phyloP scores from a whole-genome alignment of 2,329 filamentous ascomycete genomes.

The Verticillium alfalfae region DNA sequence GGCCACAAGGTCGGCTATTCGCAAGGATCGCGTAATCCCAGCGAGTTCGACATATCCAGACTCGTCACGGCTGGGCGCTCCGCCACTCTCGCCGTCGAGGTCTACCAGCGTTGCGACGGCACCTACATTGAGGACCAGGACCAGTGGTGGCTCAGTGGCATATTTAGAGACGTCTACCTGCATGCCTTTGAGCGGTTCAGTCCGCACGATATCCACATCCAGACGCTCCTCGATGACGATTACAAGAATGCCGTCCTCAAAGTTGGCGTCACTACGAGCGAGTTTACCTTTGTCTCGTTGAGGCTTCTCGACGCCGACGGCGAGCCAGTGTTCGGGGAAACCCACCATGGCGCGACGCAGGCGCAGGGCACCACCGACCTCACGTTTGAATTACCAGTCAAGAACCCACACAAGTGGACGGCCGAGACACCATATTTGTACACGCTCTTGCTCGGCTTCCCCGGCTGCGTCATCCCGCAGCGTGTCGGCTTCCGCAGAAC shows the following conservation, averaged over 20 bases:
- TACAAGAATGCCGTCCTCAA: conserved; percentile 47
- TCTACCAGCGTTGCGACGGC: conserved; percentile 69
- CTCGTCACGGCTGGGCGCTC: conserved; percentile 34
- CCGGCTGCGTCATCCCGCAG: conserved; percentile 38
- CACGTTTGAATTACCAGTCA: conserved; percentile 27
- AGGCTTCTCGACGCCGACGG: conserved; percentile 25
- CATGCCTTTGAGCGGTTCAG: conserved; percentile 52
- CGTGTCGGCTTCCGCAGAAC: conserved; percentile 59
- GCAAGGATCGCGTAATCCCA: conserved; percentile 66
- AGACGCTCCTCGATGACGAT: conserved; percentile 48
- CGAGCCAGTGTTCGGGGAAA: neutral
- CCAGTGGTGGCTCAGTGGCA: conserved; percentile 64
- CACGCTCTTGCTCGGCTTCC: conserved; percentile 32
- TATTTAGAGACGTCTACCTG: conserved; percentile 65
- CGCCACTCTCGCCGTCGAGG: conserved; percentile 59
- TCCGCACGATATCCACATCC: conserved; percentile 51
- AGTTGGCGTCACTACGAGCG: conserved; percentile 37
- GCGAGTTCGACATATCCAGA: conserved; percentile 64
- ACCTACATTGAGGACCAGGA: conserved; percentile 69
- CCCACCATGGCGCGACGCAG: neutral
- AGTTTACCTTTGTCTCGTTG: conserved; percentile 11
- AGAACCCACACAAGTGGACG: conserved; percentile 58
- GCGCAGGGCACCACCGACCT: neutral
- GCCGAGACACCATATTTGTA: conserved; percentile 64
- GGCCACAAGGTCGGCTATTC: conserved; percentile 63